A percentile compares a stretch with the other conserved stretches of the same genome.
phyloP scores from a whole-genome alignment of 164 flowering plant species.

The Echeveria elegans region DNA sequence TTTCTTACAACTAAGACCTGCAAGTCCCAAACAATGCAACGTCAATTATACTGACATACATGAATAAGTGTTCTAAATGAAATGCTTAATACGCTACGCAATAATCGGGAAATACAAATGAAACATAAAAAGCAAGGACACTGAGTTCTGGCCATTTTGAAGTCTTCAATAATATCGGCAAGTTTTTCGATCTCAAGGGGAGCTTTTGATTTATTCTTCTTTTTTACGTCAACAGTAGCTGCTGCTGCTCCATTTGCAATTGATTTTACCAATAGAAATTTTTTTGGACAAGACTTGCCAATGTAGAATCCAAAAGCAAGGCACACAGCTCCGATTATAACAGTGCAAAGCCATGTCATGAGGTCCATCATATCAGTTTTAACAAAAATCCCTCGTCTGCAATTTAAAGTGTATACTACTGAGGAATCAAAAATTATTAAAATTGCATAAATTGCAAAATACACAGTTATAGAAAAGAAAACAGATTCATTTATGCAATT shows the following conservation, averaged over 20 bases:
- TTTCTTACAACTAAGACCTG: conserved; percentile 94
- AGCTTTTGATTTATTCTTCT: conserved; percentile 28
- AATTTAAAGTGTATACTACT: neutral
- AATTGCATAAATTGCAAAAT: too few relatives aligned
- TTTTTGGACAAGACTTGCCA: conserved; percentile 31
- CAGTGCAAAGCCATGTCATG: conserved; percentile 57
- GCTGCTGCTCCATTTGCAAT: conserved; percentile 13
- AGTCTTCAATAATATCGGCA: conserved; percentile 77
- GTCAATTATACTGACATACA: neutral
- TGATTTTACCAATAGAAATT: conserved; percentile 12
- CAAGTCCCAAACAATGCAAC: conserved; percentile 1
- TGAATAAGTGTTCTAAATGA: neutral
- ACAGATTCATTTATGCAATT: too few relatives aligned
- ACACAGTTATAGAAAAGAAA: too few relatives aligned
- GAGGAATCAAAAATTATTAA: neutral
- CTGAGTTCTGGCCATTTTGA: conserved; percentile 60
- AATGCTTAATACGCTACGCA: neutral
- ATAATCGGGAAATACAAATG: neutral
- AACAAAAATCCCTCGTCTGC: neutral
- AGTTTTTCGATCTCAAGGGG: conserved; percentile 74
- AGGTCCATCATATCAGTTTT: conserved; percentile 32
- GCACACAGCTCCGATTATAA: conserved; percentile 78
- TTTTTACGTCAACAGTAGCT: conserved; percentile 13
- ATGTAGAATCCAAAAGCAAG: conserved; percentile 61
- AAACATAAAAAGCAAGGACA: conserved; percentile 1